These are phyloP conservation scores for Croton setiger DNA, from an alignment of 441 rosid genomes.

Conservation along the genomic window DNA sequence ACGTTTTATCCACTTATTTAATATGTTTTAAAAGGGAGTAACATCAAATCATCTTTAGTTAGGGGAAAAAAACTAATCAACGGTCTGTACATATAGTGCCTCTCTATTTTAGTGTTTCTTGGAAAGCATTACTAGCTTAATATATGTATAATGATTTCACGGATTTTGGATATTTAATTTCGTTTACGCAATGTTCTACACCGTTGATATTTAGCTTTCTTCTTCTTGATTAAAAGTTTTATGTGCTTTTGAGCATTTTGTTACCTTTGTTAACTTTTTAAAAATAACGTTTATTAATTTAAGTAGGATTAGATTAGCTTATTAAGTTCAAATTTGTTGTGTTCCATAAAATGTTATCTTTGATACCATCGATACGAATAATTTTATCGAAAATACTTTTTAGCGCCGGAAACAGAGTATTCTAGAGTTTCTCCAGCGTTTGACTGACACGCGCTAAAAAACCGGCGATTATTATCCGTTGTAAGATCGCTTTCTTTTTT, in stretches of 20 bases:
- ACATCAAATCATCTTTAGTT: neutral
- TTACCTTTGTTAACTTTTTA: neutral
- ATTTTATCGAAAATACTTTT: too few species aligned
- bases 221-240: neutral
- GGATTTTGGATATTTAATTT: neutral
- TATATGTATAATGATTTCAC: neutral
- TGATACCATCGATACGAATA: too few species aligned
- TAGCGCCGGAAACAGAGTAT: too few species aligned
- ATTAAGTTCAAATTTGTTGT: too few species aligned
- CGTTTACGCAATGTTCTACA: neutral
- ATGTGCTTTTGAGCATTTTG: too few species aligned
- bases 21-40: slow-evolving; percentile 2
- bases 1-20: neutral
- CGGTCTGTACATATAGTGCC: neutral
- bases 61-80: neutral
- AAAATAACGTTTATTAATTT: too few species aligned
- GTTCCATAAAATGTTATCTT: too few species aligned
- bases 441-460: too few species aligned
- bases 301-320: too few species aligned
- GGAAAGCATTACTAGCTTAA: neutral
- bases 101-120: neutral
- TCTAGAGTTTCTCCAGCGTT: too few species aligned
- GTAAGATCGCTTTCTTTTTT: neutral
- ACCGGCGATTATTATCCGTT: neutral
- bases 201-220: neutral